Evolutionary conservation across 352 stramenopile species (phyloP).

Genomic region (Globisporangium splendens): DNA sequence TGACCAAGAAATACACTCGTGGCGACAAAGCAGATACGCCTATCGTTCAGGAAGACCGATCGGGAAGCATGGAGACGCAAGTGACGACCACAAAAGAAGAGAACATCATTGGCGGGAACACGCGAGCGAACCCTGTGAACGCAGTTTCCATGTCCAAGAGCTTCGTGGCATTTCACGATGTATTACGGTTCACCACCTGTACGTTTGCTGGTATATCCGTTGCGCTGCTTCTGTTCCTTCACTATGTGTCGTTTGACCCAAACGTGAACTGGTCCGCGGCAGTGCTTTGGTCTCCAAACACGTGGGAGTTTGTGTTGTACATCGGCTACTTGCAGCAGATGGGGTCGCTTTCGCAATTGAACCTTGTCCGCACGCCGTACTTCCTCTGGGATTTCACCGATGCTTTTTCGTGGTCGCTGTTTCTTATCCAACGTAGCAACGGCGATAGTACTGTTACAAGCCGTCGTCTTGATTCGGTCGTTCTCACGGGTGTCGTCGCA

Average conservation of each 20-base stretch:
- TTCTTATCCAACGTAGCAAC: conserved; percentile 31
- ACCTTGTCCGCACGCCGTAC: conserved; percentile 54
- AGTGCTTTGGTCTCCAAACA: conserved; percentile 56
- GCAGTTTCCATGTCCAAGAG: conserved; percentile 37
- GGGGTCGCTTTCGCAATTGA: conserved; percentile 53
- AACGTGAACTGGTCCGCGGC: conserved; percentile 34
- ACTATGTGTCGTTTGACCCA: conserved; percentile 53
- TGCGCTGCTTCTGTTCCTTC: conserved; percentile 56
- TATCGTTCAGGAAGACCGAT: not conserved
- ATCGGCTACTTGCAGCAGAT: conserved; percentile 69
- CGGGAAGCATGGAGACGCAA: not conserved
- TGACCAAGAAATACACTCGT: conserved; percentile 13
- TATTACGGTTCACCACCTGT: conserved; percentile 41
- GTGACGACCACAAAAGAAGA: conserved; percentile 2
- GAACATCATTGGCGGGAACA: conserved; percentile 50
- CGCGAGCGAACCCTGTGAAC: conserved; percentile 42
- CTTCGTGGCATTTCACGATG: conserved; percentile 42
- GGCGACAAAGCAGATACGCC: conserved; percentile 1
- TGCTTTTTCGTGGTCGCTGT: conserved; percentile 67
- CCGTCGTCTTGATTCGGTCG: conserved; percentile 49
- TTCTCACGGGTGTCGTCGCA: conserved; percentile 51
- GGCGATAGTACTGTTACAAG: not conserved
- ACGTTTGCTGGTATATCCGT: conserved; percentile 65
- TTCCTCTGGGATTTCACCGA: conserved; percentile 71
- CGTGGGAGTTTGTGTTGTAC: conserved; percentile 73